Percentiles rank a stretch among this genome's conserved stretches.
phyloP scores from a whole-genome alignment of 1,284 basidiomycete species.

The Pascua sp. region DNA sequence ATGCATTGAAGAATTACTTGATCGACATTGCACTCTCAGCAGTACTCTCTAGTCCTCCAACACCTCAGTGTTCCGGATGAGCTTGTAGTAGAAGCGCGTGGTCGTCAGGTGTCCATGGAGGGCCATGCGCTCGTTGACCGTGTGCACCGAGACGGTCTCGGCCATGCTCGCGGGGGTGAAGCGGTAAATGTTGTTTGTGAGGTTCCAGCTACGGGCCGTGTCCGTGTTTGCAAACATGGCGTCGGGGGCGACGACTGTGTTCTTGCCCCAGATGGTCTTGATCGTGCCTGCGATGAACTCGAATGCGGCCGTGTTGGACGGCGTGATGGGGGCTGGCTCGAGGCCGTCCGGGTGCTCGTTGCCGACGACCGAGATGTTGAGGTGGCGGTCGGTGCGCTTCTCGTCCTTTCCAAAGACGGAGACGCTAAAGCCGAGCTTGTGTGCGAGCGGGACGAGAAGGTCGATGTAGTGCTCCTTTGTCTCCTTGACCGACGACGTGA shows the following conservation, averaged over 20 bases:
- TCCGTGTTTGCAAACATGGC: constrained; percentile 54
- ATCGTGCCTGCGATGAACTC: constrained; percentile 49
- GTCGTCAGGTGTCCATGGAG: constrained; percentile 50
- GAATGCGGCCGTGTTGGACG: constrained; percentile 44
- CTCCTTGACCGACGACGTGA: constrained; percentile 49
- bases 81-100: constrained; percentile 53
- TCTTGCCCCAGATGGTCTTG: constrained; percentile 46
- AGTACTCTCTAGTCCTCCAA: constrained; percentile 22
- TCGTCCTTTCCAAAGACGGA: constrained; percentile 29
- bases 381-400: constrained; percentile 10
- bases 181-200: constrained; percentile 53
- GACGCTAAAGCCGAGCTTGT: constrained; percentile 46
- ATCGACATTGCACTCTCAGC: no score
- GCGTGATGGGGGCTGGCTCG: constrained; percentile 53
- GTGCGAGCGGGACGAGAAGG: constrained; percentile 46
- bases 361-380: constrained; percentile 10
- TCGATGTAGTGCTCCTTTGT: constrained; percentile 46
- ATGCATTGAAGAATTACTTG: no score
- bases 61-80: constrained; percentile 52
- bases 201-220: constrained; percentile 49
- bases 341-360: constrained; percentile 25
- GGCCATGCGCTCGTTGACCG: constrained; percentile 53
- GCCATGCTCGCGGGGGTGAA: constrained; percentile 47
- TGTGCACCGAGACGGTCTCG: constrained; percentile 50
- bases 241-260: constrained; percentile 51